Evolutionary conservation across 1,139 yeast genomes (phyloP).

Genomic region (Yamadazyma blattariae): DNA sequence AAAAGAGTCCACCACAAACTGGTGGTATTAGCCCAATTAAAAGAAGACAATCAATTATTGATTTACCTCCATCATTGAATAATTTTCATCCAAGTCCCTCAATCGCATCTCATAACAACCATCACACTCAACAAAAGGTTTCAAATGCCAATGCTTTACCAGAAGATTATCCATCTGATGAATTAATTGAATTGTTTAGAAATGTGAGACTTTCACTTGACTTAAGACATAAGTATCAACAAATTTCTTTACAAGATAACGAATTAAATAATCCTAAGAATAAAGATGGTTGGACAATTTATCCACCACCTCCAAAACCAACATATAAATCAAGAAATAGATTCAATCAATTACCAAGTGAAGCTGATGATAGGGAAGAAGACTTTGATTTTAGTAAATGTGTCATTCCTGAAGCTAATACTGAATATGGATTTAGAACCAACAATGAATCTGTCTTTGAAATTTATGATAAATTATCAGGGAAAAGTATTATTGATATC

Average conservation of each 20-base stretch:
- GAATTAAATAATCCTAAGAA: conserved; percentile 84
- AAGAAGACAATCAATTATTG: conserved; percentile 55
- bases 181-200: conserved; percentile 64
- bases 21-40: conserved; percentile 22
- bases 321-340: conserved; percentile 71
- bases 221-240: conserved; percentile 74
- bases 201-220: conserved; percentile 73
- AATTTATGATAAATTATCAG: conserved; percentile 42
- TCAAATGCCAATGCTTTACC: conserved; percentile 53
- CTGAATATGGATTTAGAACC: conserved; percentile 43
- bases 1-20: conserved; percentile 10
- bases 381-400: conserved; percentile 62
- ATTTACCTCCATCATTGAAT: conserved; percentile 29
- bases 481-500: conserved; percentile 46
- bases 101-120: conserved; percentile 13
- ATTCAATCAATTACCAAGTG: conserved; percentile 49
- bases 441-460: conserved; percentile 70
- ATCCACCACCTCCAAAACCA: conserved; percentile 94
- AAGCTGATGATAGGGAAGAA: conserved; percentile 28
- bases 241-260: conserved; percentile 60
- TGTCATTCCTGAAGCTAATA: conserved; percentile 62
- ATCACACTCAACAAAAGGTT: conserved; percentile 11
- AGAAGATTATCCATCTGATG: conserved; percentile 66
- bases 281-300: conserved; percentile 64
- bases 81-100: conserved; percentile 23